phyloP scores from a whole-genome alignment of 2,329 filamentous ascomycete genomes.

The Pseudocercospora cruenta region DNA sequence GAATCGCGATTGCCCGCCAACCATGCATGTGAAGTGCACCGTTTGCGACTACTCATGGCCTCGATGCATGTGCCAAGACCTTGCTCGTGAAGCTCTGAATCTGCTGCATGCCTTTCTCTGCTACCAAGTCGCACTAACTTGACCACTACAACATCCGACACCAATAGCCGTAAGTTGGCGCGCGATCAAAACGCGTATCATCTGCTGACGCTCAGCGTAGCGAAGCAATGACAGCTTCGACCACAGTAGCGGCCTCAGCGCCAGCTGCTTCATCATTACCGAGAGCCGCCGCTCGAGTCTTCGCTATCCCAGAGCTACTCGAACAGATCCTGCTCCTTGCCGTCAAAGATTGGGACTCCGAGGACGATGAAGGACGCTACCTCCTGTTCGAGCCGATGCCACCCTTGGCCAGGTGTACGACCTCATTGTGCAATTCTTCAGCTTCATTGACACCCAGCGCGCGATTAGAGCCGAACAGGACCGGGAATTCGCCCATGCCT shows the following conservation, averaged over 20 bases:
- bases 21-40: background rate
- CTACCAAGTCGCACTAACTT: background rate
- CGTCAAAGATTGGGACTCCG: background rate
- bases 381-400: background rate
- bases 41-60: background rate
- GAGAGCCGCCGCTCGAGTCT: background rate
- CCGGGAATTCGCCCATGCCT: background rate
- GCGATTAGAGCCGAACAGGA: background rate
- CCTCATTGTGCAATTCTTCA: background rate
- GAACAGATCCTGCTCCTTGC: background rate
- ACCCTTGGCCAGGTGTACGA: background rate
- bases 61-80: background rate
- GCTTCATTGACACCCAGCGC: background rate
- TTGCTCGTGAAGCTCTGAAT: background rate
- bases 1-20: background rate
- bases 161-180: background rate
- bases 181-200: background rate
- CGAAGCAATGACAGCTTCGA: background rate
- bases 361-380: background rate
- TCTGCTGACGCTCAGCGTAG: background rate
- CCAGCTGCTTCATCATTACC: background rate
- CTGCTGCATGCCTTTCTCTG: background rate
- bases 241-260: background rate
- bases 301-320: background rate
- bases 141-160: background rate